phyloP scores from a whole-genome alignment of 2,329 filamentous ascomycete genomes.

The Diaporthe citri region DNA sequence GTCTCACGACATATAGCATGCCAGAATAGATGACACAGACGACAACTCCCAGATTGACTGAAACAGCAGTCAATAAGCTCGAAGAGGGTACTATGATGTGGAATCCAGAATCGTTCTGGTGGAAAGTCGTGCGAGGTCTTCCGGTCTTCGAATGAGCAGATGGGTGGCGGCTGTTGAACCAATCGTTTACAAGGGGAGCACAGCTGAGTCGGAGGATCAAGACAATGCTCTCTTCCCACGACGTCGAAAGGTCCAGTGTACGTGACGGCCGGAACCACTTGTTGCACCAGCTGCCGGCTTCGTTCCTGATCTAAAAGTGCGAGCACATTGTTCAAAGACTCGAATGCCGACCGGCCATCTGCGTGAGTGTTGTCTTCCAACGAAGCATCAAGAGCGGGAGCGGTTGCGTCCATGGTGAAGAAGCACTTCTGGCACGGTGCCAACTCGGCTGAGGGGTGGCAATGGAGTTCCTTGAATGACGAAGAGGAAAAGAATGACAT shows the following conservation, averaged over 20 bases:
- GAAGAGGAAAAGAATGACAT: not conserved
- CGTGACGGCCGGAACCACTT: not conserved
- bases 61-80: not conserved
- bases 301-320: not conserved
- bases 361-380: no score
- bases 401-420: not conserved
- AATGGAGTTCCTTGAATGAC: not conserved
- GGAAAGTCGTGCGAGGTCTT: fast-evolving
- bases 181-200: not conserved
- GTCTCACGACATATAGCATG: not conserved
- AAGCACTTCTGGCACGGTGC: not conserved
- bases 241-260: not conserved
- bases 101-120: not conserved
- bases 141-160: not conserved
- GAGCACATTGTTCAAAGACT: not conserved
- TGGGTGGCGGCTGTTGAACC: not conserved
- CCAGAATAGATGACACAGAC: not conserved
- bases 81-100: not conserved
- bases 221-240: not conserved
- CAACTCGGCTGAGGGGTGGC: not conserved
- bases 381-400: not conserved
- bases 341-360: not conserved
- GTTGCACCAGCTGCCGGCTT: not conserved
- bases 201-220: not conserved
- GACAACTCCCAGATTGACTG: not conserved